Percentiles rank a stretch among this genome's conserved stretches.
Evolutionary conservation across 164 flowering plant genomes (phyloP).

Genomic region (Chloranthus sessilifolius): DNA sequence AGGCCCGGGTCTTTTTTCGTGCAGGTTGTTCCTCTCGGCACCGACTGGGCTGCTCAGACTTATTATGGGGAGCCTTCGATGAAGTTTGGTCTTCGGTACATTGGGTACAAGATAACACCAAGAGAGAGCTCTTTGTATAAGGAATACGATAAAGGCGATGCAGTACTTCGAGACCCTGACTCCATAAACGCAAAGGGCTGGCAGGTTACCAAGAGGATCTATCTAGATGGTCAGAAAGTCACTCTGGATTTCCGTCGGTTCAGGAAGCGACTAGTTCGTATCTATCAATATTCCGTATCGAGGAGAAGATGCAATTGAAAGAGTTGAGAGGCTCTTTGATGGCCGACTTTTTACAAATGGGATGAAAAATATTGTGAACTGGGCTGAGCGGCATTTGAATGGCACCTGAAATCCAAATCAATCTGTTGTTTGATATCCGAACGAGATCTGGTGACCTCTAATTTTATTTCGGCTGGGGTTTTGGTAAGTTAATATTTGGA

Average conservation of each 20-base stretch:
- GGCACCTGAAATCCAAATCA: no score
- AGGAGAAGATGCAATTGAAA: conserved; percentile 17
- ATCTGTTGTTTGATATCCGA: no score
- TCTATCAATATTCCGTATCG: conserved; percentile 30
- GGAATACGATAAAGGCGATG: conserved; percentile 49
- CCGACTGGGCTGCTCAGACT: conserved; percentile 86
- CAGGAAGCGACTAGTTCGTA: conserved; percentile 41
- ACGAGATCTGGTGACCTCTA: no score
- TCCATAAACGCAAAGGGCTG: conserved; percentile 67
- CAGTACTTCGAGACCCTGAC: conserved; percentile 56
- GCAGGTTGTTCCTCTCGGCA: conserved; percentile 81
- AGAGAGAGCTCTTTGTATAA: conserved; percentile 76
- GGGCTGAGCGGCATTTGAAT: no score
- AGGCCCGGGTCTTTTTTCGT: conserved; percentile 68
- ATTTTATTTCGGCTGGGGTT: no score
- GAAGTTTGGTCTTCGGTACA: conserved; percentile 71
- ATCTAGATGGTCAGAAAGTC: conserved; percentile 80
- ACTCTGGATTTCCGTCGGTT: conserved; percentile 58
- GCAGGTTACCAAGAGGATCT: conserved; percentile 78
- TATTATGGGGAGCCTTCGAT: conserved; percentile 81
- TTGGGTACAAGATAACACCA: conserved; percentile 60
- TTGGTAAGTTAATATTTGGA: no score
- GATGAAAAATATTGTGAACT: no score
- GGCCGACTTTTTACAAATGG: no score
- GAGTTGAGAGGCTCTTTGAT: no score